Base-by-base conservation (phyloP, 257 asterid species). In the Rubia yunnanensis region DNA sequence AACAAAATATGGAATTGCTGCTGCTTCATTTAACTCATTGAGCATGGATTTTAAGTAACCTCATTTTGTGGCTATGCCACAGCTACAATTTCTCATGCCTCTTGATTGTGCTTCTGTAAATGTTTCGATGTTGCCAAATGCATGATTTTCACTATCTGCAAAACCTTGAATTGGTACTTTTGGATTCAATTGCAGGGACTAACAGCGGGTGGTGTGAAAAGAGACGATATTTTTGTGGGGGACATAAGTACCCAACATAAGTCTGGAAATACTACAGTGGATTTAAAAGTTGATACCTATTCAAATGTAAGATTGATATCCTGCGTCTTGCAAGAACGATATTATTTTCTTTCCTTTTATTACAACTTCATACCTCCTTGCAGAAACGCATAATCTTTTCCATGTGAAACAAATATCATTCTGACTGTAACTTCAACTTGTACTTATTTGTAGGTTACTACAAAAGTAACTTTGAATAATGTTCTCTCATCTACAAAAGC, bases 261-360 rank as follows among this genome's bases (percentile, higher is more conserved):
- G 66, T 80, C 85, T 63, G 95, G 82, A 67, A 90, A 68, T 71
- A 74, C 96, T 50, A 76, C 78, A 10, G 87, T 90, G 57, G 89
- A 90, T 82, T 80, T 90, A 67, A 90, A 81, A 81, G 89, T 88
- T 66, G 95, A 90, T 76, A 88, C 97, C 23, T 84, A 81, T 71
- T 85, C 95, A 26, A 88, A 77, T 74, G 97, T 90, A 80, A 78
- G 95, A 64, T 63, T 66, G 56, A 30, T 3, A 60, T 32, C 57
- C 53, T 63, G 53, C 49, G 46, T 32, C 20, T 49, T 31, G 57
- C 27, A 11, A 2, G 6, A 41, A 11, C 5, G 1, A 31, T 23
- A 7, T n/a, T 32, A 15, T 17, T 32, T 53, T 26, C 24, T 58
- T 39, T 22, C 49, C 32, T 62, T 8, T 10, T 27, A 5, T 57